Percentiles rank a stretch among this genome's conserved stretches.
Evolutionary conservation across 768 basidiomycete species (phyloP).

Genomic region (Auricularia sp.): DNA sequence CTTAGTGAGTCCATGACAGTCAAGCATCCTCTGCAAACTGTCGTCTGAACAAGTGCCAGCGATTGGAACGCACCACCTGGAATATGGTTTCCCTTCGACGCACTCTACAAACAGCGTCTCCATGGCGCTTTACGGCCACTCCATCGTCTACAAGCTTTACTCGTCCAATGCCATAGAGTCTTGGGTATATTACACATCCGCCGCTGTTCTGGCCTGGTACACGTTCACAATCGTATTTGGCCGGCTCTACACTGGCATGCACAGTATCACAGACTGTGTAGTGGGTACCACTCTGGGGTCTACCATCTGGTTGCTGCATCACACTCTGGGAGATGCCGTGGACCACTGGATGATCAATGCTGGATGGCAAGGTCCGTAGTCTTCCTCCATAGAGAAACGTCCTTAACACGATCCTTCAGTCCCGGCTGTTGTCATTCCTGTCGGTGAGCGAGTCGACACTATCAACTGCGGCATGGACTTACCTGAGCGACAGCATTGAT

Average conservation of each 20-base stretch:
- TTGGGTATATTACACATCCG: slow-evolving; percentile 20
- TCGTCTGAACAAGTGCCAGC: slow-evolving; percentile 29
- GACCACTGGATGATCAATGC: slow-evolving; percentile 26
- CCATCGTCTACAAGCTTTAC: slow-evolving; percentile 2
- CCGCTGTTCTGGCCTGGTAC: slow-evolving; percentile 43
- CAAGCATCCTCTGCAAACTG: neutral
- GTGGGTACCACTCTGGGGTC: slow-evolving; percentile 58
- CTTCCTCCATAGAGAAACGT: neutral
- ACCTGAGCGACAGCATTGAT: slow-evolving; percentile 45
- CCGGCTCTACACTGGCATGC: slow-evolving; percentile 81
- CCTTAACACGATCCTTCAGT: slow-evolving; percentile 18
- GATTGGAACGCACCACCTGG: slow-evolving; percentile 70
- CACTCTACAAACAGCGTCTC: slow-evolving; percentile 89
- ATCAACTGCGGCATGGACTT: slow-evolving; percentile 42
- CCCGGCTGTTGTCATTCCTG: slow-evolving; percentile 13
- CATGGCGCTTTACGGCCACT: slow-evolving; percentile 69
- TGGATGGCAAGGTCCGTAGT: slow-evolving; percentile 22
- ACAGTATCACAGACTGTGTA: slow-evolving; percentile 68
- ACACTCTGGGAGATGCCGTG: slow-evolving; percentile 27
- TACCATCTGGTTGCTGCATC: slow-evolving; percentile 46
- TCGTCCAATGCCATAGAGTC: neutral
- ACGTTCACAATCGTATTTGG: slow-evolving; percentile 67
- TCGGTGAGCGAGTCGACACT: slow-evolving; percentile 1
- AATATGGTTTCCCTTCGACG: slow-evolving; percentile 94
- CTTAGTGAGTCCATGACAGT: slow-evolving; percentile 46